phyloP scores from a whole-genome alignment of 441 rosid species.

The Erysimum pusillum region DNA sequence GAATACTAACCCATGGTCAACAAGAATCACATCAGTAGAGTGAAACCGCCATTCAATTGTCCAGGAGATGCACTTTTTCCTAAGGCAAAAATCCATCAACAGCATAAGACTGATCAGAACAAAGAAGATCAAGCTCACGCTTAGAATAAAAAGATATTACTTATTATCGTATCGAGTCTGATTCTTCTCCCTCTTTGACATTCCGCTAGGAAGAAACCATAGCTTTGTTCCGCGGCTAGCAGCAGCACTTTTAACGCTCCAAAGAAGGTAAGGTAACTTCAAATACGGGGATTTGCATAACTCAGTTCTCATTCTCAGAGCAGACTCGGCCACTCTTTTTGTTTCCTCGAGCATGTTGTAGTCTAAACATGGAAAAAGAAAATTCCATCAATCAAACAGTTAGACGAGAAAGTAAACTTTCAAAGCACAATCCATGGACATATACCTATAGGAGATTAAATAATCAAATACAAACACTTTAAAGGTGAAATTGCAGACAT shows the following conservation, averaged over 20 bases:
- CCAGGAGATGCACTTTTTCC: constrained; percentile 78
- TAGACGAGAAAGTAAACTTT: not conserved
- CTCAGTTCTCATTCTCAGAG: constrained; percentile 62
- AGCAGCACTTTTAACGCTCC: constrained; percentile 61
- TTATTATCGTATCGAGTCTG: constrained; percentile 57
- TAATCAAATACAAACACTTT: not conserved
- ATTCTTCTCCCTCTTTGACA: constrained; percentile 76
- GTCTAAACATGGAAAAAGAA: constrained; percentile 48
- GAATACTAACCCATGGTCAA: constrained; percentile 70
- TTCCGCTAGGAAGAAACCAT: constrained; percentile 72
- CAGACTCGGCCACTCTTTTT: constrained; percentile 80
- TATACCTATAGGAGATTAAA: not conserved
- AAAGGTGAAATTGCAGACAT: not conserved
- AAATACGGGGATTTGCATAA: constrained; percentile 48
- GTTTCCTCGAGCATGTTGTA: constrained; percentile 84
- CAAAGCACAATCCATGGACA: constrained; percentile 2
- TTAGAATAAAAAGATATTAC: constrained; percentile 41
- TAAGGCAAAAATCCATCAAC: constrained; percentile 43
- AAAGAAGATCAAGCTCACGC: not conserved
- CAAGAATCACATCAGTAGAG: constrained; percentile 63
- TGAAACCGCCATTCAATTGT: constrained; percentile 94
- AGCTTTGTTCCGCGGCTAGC: constrained; percentile 65
- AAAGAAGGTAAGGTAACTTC: constrained; percentile 51
- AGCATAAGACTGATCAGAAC: constrained; percentile 22
- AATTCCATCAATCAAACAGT: constrained; percentile 1